phyloP scores from a whole-genome alignment of 2,329 filamentous ascomycete species.

The Monilinia fructicola region DNA sequence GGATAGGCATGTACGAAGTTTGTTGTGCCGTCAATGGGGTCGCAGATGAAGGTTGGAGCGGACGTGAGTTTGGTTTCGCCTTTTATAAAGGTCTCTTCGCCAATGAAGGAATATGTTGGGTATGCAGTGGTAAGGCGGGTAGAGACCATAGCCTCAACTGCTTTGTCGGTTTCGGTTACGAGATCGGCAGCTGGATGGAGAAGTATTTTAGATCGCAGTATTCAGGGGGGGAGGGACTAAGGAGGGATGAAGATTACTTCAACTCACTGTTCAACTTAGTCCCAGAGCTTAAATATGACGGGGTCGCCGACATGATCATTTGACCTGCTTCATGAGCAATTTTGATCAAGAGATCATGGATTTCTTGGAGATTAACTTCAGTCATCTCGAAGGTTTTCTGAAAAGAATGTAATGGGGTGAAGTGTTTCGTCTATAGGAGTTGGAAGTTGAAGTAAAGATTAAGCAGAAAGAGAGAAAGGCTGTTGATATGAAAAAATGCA shows the following conservation, averaged over 20 bases:
- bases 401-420: neutral
- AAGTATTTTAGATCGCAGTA: conserved; percentile 16
- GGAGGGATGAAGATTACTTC: conserved; percentile 13
- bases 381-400: conserved; percentile 45
- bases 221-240: neutral
- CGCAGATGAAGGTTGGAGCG: conserved; percentile 74
- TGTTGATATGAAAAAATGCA: neutral
- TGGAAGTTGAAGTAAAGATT: neutral
- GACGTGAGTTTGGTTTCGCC: conserved; percentile 60
- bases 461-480: neutral
- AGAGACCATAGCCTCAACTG: conserved; percentile 63
- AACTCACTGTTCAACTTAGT: conserved; percentile 62
- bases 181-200: conserved; percentile 60
- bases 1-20: conserved; percentile 80
- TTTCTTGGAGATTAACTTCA: conserved; percentile 57
- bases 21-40: conserved; percentile 79
- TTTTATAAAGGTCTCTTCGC: conserved; percentile 74
- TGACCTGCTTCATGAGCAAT: conserved; percentile 63
- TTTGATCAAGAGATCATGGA: conserved; percentile 60
- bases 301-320: conserved; percentile 63
- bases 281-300: conserved; percentile 54
- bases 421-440: neutral
- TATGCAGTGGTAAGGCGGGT: conserved; percentile 52
- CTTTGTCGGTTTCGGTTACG: conserved; percentile 66
- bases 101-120: conserved; percentile 63